A percentile compares a stretch with the other conserved stretches of the same genome.
phyloP scores from a whole-genome alignment of 2,329 filamentous ascomycete species.

The Zymoseptoria ardabiliae region DNA sequence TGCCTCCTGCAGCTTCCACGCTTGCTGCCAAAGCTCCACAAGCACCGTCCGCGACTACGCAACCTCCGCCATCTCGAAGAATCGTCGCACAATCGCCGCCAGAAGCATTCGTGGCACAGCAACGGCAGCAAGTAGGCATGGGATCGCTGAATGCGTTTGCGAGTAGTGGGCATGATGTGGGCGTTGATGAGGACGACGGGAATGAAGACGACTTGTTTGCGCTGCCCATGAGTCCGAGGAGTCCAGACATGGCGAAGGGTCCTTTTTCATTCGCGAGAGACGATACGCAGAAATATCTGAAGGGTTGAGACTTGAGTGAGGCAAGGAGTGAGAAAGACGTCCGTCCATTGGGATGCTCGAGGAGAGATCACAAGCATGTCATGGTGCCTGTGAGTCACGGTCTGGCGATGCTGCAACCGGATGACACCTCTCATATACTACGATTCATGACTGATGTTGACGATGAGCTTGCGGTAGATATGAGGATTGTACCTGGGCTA shows the following conservation, averaged over 20 bases:
- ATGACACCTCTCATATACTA: neutral
- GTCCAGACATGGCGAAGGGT: constrained; percentile 76
- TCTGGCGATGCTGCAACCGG: neutral
- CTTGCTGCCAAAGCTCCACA: constrained; percentile 39
- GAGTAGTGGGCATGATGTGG: constrained; percentile 19
- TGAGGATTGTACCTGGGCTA: too few relatives aligned
- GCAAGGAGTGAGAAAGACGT: too few relatives aligned
- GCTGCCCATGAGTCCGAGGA: constrained; percentile 75
- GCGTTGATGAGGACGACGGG: constrained; percentile 38
- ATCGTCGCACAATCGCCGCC: constrained; percentile 25
- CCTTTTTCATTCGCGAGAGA: constrained; percentile 60
- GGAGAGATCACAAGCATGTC: neutral
- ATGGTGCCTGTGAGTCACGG: neutral
- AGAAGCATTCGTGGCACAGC: constrained; percentile 33
- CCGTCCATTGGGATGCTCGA: too few relatives aligned
- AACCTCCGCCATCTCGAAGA: constrained; percentile 12
- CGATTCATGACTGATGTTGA: neutral
- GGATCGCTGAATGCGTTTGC: constrained; percentile 41
- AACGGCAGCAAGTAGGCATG: constrained; percentile 33
- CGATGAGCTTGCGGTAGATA: neutral
- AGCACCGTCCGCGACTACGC: constrained; percentile 18
- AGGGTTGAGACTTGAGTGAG: constrained; percentile 4
- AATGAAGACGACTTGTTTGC: constrained; percentile 80
- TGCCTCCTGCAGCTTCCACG: constrained; percentile 26
- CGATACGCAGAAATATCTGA: constrained; percentile 31